A percentile compares a stretch with the other conserved stretches of the same genome.
These are phyloP conservation scores for Trichophyton equinum DNA, from an alignment of 2,329 filamentous ascomycete genomes.

Conservation along the genomic window DNA sequence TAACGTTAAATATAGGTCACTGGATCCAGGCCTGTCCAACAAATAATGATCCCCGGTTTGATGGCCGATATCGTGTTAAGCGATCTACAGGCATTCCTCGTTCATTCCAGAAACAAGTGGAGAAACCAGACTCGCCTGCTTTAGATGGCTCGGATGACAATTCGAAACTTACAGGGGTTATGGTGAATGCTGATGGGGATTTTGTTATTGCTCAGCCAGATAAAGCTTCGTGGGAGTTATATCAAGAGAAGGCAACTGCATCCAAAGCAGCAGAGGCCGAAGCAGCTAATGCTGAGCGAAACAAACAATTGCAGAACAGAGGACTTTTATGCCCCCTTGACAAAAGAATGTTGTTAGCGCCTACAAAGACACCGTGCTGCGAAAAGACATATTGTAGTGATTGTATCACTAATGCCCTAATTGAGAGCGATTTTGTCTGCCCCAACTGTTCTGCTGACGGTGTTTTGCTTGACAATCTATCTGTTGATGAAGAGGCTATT, in stretches of 20 bases:
- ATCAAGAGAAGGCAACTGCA: slow-evolving; percentile 85
- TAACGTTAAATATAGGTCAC: slow-evolving; percentile 47
- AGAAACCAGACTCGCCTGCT: slow-evolving; percentile 67
- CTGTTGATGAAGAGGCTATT: slow-evolving; percentile 64
- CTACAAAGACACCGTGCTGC: slow-evolving; percentile 98
- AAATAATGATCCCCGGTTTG: slow-evolving; percentile 95
- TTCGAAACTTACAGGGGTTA: slow-evolving; percentile 72
- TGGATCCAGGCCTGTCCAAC: slow-evolving; percentile 98
- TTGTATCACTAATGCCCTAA: slow-evolving; percentile 97
- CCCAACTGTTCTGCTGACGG: slow-evolving; percentile 83
- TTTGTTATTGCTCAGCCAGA: slow-evolving; percentile 95
- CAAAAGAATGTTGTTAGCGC: slow-evolving; percentile 95
- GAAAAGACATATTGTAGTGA: slow-evolving; percentile 98
- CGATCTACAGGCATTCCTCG: slow-evolving; percentile 92
- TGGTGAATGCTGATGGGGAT: slow-evolving; percentile 95
- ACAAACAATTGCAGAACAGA: slow-evolving; percentile 76
- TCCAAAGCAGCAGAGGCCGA: slow-evolving; percentile 71
- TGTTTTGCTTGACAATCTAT: slow-evolving; percentile 84
- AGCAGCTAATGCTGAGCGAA: slow-evolving; percentile 61
- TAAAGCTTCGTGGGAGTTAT: slow-evolving; percentile 91
- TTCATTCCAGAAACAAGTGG: slow-evolving; percentile 88
- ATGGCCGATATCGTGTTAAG: slow-evolving; percentile 86
- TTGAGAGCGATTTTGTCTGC: slow-evolving; percentile 95
- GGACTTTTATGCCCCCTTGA: slow-evolving; percentile 91
- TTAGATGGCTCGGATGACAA: slow-evolving; percentile 68